Evolutionary conservation across 2,329 filamentous ascomycete species (phyloP).

Genomic region (Thelonectria olida): DNA sequence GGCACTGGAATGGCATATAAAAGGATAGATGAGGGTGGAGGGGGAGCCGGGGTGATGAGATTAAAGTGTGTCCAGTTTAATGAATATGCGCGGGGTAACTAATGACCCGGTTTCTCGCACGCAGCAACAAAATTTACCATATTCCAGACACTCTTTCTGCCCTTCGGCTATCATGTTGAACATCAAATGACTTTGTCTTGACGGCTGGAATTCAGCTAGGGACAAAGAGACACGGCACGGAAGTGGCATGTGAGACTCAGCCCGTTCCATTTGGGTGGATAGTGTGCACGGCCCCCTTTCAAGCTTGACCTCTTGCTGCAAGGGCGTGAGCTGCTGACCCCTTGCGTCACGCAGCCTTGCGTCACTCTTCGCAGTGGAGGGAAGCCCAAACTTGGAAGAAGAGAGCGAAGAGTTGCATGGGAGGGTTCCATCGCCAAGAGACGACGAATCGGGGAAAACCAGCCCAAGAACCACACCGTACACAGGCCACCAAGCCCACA

Average conservation of each 20-base stretch:
- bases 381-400: not conserved
- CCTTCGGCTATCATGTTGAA: not conserved
- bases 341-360: conserved; percentile 19
- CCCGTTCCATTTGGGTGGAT: not conserved
- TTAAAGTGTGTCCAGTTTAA: conserved; percentile 13
- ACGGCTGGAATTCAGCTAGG: conserved; percentile 9
- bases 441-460: conserved; percentile 10
- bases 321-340: conserved; percentile 15
- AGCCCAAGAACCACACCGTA: not conserved
- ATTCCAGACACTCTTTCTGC: not conserved
- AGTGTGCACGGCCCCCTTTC: not conserved
- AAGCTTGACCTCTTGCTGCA: conserved; percentile 9
- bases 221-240: not conserved
- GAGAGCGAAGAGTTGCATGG: not conserved
- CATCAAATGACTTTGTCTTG: conserved; percentile 2
- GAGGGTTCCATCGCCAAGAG: not conserved
- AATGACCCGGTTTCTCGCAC: not conserved
- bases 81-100: conserved; percentile 7
- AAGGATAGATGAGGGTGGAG: not conserved
- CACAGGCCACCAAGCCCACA: conserved; percentile 3
- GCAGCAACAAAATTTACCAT: not conserved
- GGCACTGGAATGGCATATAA: not conserved
- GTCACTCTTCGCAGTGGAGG: not conserved
- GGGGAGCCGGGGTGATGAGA: not conserved
- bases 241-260: conserved; percentile 19